Conservation (phyloP, 805 yeast species). For the Yamadazyma kitorensis region DNA sequence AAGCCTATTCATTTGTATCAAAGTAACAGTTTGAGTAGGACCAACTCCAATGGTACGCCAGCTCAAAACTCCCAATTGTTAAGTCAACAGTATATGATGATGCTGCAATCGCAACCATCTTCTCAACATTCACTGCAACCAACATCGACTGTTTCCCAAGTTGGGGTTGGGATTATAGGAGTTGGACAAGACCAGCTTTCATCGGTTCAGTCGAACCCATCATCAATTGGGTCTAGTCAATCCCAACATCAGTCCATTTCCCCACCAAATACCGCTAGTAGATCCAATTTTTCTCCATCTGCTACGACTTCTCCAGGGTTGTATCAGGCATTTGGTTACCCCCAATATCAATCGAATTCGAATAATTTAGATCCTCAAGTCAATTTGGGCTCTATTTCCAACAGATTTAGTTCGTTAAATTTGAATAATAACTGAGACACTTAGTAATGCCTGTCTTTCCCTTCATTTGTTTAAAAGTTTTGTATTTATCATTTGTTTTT, state of each 20-base stretch:
- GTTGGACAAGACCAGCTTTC: not conserved
- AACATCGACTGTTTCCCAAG: not conserved
- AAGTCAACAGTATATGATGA: conserved; percentile 10
- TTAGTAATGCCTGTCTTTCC: no score
- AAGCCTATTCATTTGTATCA: conserved; percentile 7
- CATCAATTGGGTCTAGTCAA: conserved; percentile 8
- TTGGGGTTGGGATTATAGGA: no score
- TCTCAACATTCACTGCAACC: not conserved
- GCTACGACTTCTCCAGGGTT: conserved; percentile 7
- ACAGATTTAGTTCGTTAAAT: conserved; percentile 34
- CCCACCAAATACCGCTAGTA: conserved; percentile 6
- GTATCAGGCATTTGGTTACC: conserved; percentile 8
- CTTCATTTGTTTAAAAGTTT: no score
- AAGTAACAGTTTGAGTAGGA: conserved; percentile 3
- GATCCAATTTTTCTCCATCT: conserved; percentile 7
- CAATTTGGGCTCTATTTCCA: conserved; percentile 14
- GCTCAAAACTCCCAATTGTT: conserved; percentile 9
- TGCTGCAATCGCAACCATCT: conserved; percentile 1
- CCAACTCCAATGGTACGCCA: conserved; percentile 15
- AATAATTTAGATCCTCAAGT: not conserved
- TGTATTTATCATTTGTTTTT: no score
- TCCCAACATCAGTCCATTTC: conserved; percentile 8
- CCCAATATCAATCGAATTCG: conserved; percentile 5
- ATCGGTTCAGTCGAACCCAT: conserved; percentile 6
- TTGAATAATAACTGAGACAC: conserved; percentile 22